phyloP scores from a whole-genome alignment of 2,329 filamentous ascomycete genomes.

The Colletotrichum somersetense region DNA sequence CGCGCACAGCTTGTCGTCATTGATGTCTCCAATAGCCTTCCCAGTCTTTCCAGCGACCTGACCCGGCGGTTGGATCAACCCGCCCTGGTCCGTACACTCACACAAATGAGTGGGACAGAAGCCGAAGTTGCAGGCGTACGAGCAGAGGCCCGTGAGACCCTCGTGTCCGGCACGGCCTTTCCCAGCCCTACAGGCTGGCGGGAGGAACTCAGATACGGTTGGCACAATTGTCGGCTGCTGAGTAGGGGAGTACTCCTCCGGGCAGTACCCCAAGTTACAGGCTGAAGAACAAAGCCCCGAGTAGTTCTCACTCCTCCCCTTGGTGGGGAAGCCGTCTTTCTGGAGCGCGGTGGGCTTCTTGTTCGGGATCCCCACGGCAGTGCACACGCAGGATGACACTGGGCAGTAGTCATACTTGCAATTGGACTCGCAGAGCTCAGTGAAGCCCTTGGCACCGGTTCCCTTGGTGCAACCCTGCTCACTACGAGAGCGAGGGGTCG shows the following conservation, averaged over 20 bases:
- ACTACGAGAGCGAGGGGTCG: too few species aligned
- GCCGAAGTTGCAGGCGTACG: constrained; percentile 8
- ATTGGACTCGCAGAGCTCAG: too few species aligned
- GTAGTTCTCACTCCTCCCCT: neutral
- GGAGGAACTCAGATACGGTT: neutral
- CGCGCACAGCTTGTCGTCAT: constrained; percentile 57
- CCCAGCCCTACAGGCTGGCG: neutral
- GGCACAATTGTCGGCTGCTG: neutral
- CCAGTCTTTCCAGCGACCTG: constrained; percentile 43
- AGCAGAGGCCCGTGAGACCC: neutral
- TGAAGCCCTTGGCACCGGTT: too few species aligned
- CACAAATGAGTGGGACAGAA: constrained; percentile 15
- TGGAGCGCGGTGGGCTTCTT: neutral
- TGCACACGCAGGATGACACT: too few species aligned
- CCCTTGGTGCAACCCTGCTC: too few species aligned
- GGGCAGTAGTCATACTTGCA: too few species aligned
- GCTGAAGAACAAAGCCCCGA: constrained; percentile 6
- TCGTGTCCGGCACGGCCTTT: neutral
- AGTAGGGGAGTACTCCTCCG: constrained; percentile 4
- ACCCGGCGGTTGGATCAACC: constrained; percentile 46
- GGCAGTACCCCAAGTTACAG: constrained; percentile 24
- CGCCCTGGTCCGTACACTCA: too few species aligned
- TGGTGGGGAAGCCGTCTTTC: constrained; percentile 4
- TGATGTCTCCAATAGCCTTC: constrained; percentile 49
- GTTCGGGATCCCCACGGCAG: too few species aligned